These are phyloP conservation scores for Aspergillus fijiensis DNA, from an alignment of 2,329 filamentous ascomycete genomes.

Conservation along the genomic window DNA sequence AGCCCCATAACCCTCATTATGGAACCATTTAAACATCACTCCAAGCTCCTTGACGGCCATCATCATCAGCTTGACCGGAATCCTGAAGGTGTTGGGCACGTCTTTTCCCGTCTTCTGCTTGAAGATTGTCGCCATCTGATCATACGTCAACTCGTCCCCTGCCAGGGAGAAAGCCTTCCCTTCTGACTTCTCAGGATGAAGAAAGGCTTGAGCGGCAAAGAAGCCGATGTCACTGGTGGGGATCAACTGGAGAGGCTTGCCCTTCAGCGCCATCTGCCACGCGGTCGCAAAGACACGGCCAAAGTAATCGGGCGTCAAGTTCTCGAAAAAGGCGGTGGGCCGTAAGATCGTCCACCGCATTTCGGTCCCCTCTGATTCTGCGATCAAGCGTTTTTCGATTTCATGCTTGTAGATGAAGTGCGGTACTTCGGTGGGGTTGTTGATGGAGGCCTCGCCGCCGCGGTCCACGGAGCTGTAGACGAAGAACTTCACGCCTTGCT, in stretches of 20 bases:
- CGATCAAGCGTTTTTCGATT: constrained; percentile 62
- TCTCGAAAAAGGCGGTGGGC: constrained; percentile 64
- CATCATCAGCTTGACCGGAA: constrained; percentile 45
- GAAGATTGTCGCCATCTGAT: constrained; percentile 49
- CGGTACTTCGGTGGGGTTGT: constrained; percentile 56
- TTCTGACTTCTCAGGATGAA: constrained; percentile 46
- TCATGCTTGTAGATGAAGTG: constrained; percentile 63
- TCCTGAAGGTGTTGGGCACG: constrained; percentile 44
- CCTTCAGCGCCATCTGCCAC: constrained; percentile 43
- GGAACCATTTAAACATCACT: constrained; percentile 54
- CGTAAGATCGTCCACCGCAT: constrained; percentile 64
- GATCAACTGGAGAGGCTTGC: constrained; percentile 46
- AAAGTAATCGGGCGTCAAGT: constrained; percentile 48
- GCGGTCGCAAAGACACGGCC: constrained; percentile 50
- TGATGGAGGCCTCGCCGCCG: constrained; percentile 55
- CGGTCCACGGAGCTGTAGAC: constrained; percentile 66
- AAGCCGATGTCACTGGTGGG: constrained; percentile 52
- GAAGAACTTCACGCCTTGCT: constrained; percentile 58
- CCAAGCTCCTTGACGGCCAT: constrained; percentile 46
- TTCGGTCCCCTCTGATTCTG: constrained; percentile 36
- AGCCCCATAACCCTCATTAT: constrained; percentile 47
- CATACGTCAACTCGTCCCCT: constrained; percentile 53
- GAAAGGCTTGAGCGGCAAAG: constrained; percentile 53
- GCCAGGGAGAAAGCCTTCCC: constrained; percentile 43
- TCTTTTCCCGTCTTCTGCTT: constrained; percentile 47